Evolutionary conservation across 2,329 filamentous ascomycete genomes (phyloP).

Genomic region (Thielaviopsis musarum): DNA sequence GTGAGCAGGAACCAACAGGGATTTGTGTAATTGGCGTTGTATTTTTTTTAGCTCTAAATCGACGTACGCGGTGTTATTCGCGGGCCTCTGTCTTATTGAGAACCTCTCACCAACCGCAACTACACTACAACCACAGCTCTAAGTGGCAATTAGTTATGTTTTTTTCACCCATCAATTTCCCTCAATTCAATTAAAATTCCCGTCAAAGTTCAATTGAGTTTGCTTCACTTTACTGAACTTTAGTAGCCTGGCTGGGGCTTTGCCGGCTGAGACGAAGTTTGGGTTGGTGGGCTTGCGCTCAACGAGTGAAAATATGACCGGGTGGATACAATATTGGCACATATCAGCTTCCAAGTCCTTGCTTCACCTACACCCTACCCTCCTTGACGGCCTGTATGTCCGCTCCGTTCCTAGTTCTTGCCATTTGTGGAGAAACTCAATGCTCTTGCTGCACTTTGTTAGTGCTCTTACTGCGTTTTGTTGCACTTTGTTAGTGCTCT

Average conservation of each 20-base stretch:
- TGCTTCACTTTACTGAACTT: neutral
- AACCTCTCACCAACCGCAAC: neutral
- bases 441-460: neutral
- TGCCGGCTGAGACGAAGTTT: neutral
- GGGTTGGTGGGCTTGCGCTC: neutral
- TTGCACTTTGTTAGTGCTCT: neutral
- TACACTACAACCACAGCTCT: neutral
- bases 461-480: neutral
- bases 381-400: neutral
- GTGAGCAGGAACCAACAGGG: slow-evolving; percentile 1
- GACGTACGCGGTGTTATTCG: neutral
- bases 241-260: neutral
- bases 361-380: neutral
- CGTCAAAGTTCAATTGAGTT: neutral
- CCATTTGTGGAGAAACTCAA: neutral
- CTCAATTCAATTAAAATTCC: neutral
- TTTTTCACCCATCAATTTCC: neutral
- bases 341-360: neutral
- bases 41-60: neutral
- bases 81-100: neutral
- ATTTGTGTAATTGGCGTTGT: slow-evolving; percentile 3
- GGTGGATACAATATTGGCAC: neutral
- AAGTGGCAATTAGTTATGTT: neutral
- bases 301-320: neutral
- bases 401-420: neutral